phyloP scores from a whole-genome alignment of 345 rosid species.

The Draba incana region DNA sequence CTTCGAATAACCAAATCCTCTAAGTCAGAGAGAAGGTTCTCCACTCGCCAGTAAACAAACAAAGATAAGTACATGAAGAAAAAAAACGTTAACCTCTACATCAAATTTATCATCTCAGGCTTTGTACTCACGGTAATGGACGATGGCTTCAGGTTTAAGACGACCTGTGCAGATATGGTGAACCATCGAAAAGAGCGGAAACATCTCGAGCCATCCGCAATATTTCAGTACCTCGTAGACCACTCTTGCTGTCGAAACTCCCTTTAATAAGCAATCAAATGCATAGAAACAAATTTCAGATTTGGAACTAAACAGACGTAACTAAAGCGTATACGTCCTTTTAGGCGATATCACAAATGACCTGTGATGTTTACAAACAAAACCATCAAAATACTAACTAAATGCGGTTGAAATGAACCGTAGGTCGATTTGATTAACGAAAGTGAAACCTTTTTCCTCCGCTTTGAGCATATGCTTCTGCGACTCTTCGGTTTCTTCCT shows the following conservation, averaged over 20 bases:
- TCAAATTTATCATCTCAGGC: conserved; percentile 28
- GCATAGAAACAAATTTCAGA: conserved; percentile 12
- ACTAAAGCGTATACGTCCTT: not conserved
- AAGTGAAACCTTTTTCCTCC: conserved; percentile 73
- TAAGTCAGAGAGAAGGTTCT: conserved; percentile 12
- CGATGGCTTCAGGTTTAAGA: conserved; percentile 88
- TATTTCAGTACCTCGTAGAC: conserved; percentile 76
- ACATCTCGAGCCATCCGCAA: conserved; percentile 80
- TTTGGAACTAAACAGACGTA: not conserved
- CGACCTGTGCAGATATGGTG: conserved; percentile 71
- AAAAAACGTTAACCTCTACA: conserved; percentile 17
- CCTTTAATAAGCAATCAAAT: conserved; percentile 48
- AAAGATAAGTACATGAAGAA: not conserved
- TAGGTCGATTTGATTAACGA: not conserved
- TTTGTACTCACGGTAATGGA: conserved; percentile 71
- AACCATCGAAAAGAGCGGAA: conserved; percentile 83
- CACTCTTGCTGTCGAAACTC: conserved; percentile 89
- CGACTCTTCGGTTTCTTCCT: conserved; percentile 91
- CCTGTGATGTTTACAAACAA: conserved; percentile 48
- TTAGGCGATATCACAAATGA: conserved; percentile 45
- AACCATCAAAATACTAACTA: conserved; percentile 14
- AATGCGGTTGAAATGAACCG: not conserved
- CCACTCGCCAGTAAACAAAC: not conserved
- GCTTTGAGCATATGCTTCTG: conserved; percentile 84
- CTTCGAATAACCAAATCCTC: conserved; percentile 10